Conservation (phyloP, 2,329 filamentous ascomycete genomes). For the Fusarium hostae region DNA sequence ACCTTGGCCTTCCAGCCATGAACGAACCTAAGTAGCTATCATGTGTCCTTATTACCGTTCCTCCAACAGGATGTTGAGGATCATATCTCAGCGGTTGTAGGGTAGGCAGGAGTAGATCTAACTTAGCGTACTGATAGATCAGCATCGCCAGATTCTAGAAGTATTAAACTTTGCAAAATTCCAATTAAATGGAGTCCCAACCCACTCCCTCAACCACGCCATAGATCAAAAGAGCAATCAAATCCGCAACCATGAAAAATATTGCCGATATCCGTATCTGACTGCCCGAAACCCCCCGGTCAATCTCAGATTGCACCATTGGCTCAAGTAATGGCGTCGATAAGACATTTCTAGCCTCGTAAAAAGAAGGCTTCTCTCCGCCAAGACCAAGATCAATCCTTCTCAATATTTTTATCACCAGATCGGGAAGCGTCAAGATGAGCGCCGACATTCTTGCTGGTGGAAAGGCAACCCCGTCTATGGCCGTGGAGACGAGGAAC, state of each 20-base stretch:
- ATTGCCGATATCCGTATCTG: slow-evolving; percentile 10
- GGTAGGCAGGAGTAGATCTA: neutral
- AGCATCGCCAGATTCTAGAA: slow-evolving; percentile 5
- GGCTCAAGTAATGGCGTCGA: slow-evolving; percentile 23
- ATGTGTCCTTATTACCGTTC: neutral
- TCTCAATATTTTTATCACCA: neutral
- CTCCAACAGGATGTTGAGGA: neutral
- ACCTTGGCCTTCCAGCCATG: neutral
- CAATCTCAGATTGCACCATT: slow-evolving; percentile 30
- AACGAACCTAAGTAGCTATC: neutral
- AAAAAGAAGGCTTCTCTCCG: neutral
- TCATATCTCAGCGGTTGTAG: neutral
- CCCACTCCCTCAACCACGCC: slow-evolving; percentile 20
- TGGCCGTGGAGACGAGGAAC: slow-evolving; percentile 9
- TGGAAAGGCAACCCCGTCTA: slow-evolving; percentile 7
- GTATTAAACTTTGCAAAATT: slow-evolving; percentile 29
- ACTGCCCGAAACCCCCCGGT: slow-evolving; percentile 15
- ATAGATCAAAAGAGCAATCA: slow-evolving; percentile 34
- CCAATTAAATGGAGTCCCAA: slow-evolving; percentile 25
- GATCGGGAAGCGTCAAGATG: slow-evolving; percentile 16
- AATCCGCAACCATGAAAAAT: slow-evolving; percentile 16
- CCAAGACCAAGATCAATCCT: neutral
- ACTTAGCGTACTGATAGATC: neutral
- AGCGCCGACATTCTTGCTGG: slow-evolving; percentile 19
- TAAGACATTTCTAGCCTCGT: slow-evolving; percentile 3